Evolutionary conservation across 257 asterid genomes (phyloP).

Genomic region (Solanum infundibuliforme): DNA sequence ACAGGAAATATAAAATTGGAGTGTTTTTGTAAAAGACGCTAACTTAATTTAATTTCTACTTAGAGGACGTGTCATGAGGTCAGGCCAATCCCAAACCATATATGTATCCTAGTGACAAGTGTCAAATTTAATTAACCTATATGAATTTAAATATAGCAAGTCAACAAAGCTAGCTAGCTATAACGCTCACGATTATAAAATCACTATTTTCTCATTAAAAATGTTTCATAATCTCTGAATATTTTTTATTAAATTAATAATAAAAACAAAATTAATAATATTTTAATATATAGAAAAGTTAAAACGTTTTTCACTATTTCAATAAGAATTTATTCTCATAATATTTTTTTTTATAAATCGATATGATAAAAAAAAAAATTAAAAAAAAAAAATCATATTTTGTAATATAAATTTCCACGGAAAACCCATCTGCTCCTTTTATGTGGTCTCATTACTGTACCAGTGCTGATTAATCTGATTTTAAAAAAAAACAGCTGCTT

Average conservation of each 20-base stretch:
- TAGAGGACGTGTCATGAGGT: slow-evolving; percentile 9
- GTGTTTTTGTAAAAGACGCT: not conserved
- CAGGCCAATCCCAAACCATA: slow-evolving; percentile 10
- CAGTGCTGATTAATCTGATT: not conserved
- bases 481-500: not conserved
- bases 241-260: too few species aligned
- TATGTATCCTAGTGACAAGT: slow-evolving; percentile 9
- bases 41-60: not conserved
- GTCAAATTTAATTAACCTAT: not conserved
- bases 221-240: rapidly evolving
- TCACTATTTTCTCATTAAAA: too few species aligned
- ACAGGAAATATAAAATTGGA: not conserved
- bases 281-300: too few species aligned
- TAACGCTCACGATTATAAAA: too few species aligned
- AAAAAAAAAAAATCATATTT: too few species aligned
- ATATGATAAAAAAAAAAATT: too few species aligned
- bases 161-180: not conserved
- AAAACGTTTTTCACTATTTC: rapidly evolving
- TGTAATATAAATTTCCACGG: too few species aligned
- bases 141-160: not conserved
- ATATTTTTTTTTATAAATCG: too few species aligned
- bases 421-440: not conserved
- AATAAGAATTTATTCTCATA: too few species aligned
- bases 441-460: not conserved
- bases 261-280: rapidly evolving